Base-by-base conservation (phyloP, 2,329 filamentous ascomycete genomes). In the Ceratocystis harringtonii region DNA sequence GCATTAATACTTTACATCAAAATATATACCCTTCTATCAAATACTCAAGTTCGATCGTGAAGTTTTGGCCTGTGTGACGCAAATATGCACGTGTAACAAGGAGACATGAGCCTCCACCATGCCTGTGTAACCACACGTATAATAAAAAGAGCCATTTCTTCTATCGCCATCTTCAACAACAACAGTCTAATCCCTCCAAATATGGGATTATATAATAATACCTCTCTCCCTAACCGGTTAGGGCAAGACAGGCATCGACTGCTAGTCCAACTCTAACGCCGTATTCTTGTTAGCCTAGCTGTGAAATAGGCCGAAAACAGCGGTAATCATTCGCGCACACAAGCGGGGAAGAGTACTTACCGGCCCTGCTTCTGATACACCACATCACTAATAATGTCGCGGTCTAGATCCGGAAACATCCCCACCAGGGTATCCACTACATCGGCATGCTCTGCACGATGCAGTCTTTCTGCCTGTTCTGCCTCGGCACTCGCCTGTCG, bases 351-450 rank as follows among this genome's bases (percentile, higher is more conserved):
- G 1, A 5, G 44, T 48, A 82, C 88, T 78, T 75, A 92, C 90
- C 90, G 84, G 73, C 94, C 95, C 75, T 96, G 87, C 76, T 99
- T 96, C 78, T 95, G 85, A 74, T 92, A 86, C 30, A 99, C 94
- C 50, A 99, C 94, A 76, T 99, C 94, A 71, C 92, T 92, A 72
- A 99, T 97, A 45, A 99, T 83, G 61, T 99, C 95, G 71, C 85
- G 84, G 74, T 99, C 94, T 62, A 99, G 78, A 72, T 95, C 91
- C 0, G 94, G 94, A 74, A 99, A 99, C 94, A 99, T 99, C 70
- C 90, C 88, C 61, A 90, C 86, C 66, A 99, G 77, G 44, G 94
- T 97, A 76, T 97, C 94, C 2, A 97, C 92, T 6, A 99, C 86
- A 70, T 91, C 92, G 64, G 84, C 80, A 75, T 97, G 92, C 78